A percentile compares a stretch with the other conserved stretches of the same genome.
Conservation (phyloP, 2,329 filamentous ascomycete genomes). For the Aspergillus thermomutatus region DNA sequence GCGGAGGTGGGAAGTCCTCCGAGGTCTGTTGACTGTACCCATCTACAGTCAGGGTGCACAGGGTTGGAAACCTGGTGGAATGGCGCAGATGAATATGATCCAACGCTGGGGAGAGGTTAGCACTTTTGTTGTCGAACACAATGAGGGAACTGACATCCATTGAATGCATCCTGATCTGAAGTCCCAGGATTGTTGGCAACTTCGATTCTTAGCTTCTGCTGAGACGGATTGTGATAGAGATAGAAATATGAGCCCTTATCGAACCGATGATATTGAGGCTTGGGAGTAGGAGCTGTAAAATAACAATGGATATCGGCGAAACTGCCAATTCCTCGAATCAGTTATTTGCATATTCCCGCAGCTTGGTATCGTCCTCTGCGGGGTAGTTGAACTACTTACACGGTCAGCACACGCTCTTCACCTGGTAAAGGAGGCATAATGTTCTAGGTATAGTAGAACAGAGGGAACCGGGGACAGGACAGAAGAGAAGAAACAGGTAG, state of each 20-base stretch:
- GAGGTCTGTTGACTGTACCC: conserved; percentile 27
- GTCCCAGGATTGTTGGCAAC: conserved; percentile 63
- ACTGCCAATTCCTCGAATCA: conserved; percentile 35
- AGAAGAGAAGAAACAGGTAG: neutral
- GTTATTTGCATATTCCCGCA: neutral
- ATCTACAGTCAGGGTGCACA: conserved; percentile 57
- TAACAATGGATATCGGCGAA: conserved; percentile 65
- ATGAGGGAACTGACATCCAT: conserved; percentile 48
- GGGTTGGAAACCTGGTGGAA: conserved; percentile 57
- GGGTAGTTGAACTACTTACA: conserved; percentile 37
- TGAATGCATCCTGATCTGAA: conserved; percentile 62
- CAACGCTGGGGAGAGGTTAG: conserved; percentile 39
- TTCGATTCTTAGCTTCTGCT: conserved; percentile 56
- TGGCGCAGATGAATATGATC: conserved; percentile 53
- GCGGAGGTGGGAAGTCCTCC: conserved; percentile 22
- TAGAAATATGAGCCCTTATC: conserved; percentile 64
- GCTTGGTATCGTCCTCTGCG: conserved; percentile 10
- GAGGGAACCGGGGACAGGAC: conserved; percentile 2
- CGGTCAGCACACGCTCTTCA: conserved; percentile 45
- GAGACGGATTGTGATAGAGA: conserved; percentile 56
- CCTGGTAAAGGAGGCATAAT: conserved; percentile 46
- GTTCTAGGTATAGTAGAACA: conserved; percentile 7
- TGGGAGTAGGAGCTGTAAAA: conserved; percentile 54
- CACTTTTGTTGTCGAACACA: neutral
- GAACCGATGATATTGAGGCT: conserved; percentile 60